phyloP scores from a whole-genome alignment of 2,329 filamentous ascomycete genomes.

The Aureobasidium sp. region DNA sequence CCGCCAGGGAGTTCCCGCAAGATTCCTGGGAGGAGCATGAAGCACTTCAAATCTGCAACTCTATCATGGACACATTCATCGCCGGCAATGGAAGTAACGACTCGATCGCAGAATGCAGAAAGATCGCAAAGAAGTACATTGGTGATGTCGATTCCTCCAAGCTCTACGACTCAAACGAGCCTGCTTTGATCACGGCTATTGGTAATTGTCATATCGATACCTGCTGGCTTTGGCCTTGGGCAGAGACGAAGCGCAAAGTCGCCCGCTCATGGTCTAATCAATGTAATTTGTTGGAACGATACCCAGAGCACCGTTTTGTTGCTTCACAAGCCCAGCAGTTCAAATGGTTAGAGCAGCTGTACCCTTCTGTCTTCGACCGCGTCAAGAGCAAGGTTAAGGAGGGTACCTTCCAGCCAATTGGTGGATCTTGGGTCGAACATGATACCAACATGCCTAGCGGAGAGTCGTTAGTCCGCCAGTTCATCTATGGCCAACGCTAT shows the following conservation, averaged over 20 bases:
- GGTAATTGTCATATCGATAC: slow-evolving; percentile 98
- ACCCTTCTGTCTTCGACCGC: slow-evolving; percentile 80
- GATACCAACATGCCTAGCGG: slow-evolving; percentile 97
- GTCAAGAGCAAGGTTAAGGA: slow-evolving; percentile 88
- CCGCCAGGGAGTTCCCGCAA: slow-evolving; percentile 79
- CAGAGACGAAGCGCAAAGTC: slow-evolving; percentile 94
- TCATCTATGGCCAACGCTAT: slow-evolving; percentile 89
- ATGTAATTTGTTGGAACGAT: slow-evolving; percentile 89
- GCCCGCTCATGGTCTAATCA: slow-evolving; percentile 95
- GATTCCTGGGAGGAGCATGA: slow-evolving; percentile 86
- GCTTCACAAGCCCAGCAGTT: slow-evolving; percentile 95
- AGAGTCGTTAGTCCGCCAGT: slow-evolving; percentile 88
- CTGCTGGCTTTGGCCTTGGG: slow-evolving; percentile 98
- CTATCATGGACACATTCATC: slow-evolving; percentile 86
- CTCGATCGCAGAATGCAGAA: slow-evolving; percentile 70
- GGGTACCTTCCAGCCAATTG: slow-evolving; percentile 88
- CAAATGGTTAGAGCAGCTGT: slow-evolving; percentile 90
- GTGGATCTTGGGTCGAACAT: slow-evolving; percentile 97
- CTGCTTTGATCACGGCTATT: slow-evolving; percentile 76
- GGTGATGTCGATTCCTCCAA: slow-evolving; percentile 75
- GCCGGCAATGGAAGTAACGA: slow-evolving; percentile 64
- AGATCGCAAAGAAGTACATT: slow-evolving; percentile 76
- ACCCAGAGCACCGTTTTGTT: slow-evolving; percentile 87
- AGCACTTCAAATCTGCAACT: slow-evolving; percentile 74
- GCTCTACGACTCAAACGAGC: slow-evolving; percentile 71